Percentiles rank a stretch among this genome's conserved stretches.
phyloP scores from a whole-genome alignment of 2,329 filamentous ascomycete genomes.

The Thelonectria blattea region DNA sequence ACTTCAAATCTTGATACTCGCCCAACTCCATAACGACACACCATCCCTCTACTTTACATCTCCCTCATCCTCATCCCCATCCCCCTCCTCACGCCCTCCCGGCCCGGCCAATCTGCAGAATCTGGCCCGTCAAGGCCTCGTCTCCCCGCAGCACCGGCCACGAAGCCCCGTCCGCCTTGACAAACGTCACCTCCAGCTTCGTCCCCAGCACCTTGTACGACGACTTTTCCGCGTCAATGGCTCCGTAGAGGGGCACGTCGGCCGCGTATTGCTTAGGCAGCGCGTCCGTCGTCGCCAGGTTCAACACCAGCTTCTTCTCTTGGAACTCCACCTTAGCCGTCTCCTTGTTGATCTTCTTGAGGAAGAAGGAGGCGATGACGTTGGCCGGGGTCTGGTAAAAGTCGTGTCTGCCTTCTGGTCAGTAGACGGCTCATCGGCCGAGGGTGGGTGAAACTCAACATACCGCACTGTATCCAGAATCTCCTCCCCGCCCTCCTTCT shows the following conservation, averaged over 20 bases:
- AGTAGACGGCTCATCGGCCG: conserved; percentile 9
- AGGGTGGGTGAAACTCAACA: conserved; percentile 28
- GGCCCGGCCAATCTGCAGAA: conserved; percentile 87
- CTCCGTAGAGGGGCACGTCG: conserved; percentile 75
- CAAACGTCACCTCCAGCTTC: conserved; percentile 82
- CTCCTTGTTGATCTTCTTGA: conserved; percentile 95
- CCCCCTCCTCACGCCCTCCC: conserved; percentile 53
- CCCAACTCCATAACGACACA: conserved; percentile 14
- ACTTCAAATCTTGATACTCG: conserved; percentile 7
- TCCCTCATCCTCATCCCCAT: not conserved
- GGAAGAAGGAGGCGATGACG: conserved; percentile 90
- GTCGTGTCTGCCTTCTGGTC: conserved; percentile 61
- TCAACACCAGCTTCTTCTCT: conserved; percentile 69
- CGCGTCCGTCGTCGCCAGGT: conserved; percentile 83
- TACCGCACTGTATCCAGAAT: conserved; percentile 78
- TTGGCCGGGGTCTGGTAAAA: conserved; percentile 90
- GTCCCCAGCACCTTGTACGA: conserved; percentile 84
- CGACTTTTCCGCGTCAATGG: conserved; percentile 77
- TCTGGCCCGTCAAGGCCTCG: conserved; percentile 72
- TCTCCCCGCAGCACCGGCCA: conserved; percentile 88
- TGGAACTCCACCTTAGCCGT: conserved; percentile 75
- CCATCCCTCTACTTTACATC: conserved; percentile 7
- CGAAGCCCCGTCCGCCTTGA: conserved; percentile 73
- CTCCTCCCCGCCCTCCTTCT: conserved; percentile 67
- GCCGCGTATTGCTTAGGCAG: conserved; percentile 78